phyloP scores from a whole-genome alignment of 108 stramenopile genomes.

The Stephanodiscus triporus region DNA sequence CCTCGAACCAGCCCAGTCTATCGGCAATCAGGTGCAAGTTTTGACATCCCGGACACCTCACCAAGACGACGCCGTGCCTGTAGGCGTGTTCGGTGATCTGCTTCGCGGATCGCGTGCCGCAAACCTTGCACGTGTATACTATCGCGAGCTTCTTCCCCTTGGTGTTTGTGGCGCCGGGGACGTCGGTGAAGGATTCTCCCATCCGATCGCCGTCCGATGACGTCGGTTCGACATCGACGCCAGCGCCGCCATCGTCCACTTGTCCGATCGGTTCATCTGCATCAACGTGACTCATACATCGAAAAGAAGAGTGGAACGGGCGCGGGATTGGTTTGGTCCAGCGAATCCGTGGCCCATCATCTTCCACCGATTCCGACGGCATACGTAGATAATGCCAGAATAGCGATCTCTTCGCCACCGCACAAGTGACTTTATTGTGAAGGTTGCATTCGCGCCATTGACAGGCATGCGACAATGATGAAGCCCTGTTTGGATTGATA shows the following conservation, averaged over 20 bases:
- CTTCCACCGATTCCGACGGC: not conserved
- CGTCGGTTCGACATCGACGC: too few relatives aligned
- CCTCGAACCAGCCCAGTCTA: conserved; percentile 81
- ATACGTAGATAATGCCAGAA: not conserved
- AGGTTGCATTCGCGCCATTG: not conserved
- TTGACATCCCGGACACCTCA: conserved; percentile 91
- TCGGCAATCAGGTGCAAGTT: conserved; percentile 97
- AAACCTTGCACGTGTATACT: conserved; percentile 92
- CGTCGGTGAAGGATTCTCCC: conserved; percentile 38
- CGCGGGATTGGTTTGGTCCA: not conserved
- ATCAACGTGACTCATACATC: not conserved
- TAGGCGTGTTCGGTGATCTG: conserved; percentile 94
- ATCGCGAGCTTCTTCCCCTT: conserved; percentile 83
- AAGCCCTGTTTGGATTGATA: not conserved
- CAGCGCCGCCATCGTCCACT: not conserved
- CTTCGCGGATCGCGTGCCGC: conserved; percentile 96
- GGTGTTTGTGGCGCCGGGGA: conserved; percentile 55
- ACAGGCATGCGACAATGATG: not conserved
- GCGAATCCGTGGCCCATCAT: not conserved
- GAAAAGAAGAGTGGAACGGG: conserved; percentile 7
- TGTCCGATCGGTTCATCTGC: not conserved
- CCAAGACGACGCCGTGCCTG: conserved; percentile 92
- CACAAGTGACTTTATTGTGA: not conserved
- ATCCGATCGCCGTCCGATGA: not conserved
- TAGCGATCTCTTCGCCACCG: not conserved